A percentile compares a stretch with the other conserved stretches of the same genome.
These are phyloP conservation scores for Amphirosellinia nigrospora DNA, from an alignment of 495 filamentous ascomycete genomes.

Conservation along the genomic window DNA sequence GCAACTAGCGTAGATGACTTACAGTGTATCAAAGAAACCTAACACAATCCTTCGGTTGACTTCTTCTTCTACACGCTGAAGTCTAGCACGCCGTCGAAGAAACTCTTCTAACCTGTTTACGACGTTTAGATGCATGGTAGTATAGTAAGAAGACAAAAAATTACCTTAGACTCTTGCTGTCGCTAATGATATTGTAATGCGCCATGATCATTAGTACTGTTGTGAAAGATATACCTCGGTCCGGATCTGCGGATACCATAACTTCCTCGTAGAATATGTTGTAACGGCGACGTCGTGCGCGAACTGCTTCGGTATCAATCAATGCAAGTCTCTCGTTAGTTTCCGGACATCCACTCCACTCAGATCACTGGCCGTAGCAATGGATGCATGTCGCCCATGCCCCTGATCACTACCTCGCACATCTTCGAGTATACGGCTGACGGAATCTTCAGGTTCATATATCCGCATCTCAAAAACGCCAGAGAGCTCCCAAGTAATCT, in stretches of 20 bases:
- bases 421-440: constrained; percentile 81
- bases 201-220: constrained; percentile 95
- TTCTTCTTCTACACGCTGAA: constrained; percentile 96
- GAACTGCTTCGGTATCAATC: constrained; percentile 78
- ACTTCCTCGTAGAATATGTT: constrained; percentile 97
- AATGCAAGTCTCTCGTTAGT: constrained; percentile 75
- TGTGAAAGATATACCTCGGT: constrained; percentile 89
- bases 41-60: constrained; percentile 86
- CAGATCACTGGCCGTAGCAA: constrained; percentile 50
- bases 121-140: constrained; percentile 22
- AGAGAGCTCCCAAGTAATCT: constrained; percentile 88
- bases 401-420: constrained; percentile 63
- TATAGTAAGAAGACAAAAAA: not conserved
- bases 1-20: constrained; percentile 27
- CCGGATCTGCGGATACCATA: constrained; percentile 87
- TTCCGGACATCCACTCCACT: constrained; percentile 79
- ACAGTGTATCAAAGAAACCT: constrained; percentile 95
- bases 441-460: constrained; percentile 87
- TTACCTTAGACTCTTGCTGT: constrained; percentile 90
- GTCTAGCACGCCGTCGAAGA: constrained; percentile 83
- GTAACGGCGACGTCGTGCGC: constrained; percentile 73
- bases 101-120: constrained; percentile 82
- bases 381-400: constrained; percentile 61
- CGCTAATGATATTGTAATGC: constrained; percentile 98
- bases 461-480: constrained; percentile 98